Percentiles rank a stretch among this genome's conserved stretches.
Conservation (phyloP, 2,329 filamentous ascomycete species). For the Arthrobotrys iridis region DNA sequence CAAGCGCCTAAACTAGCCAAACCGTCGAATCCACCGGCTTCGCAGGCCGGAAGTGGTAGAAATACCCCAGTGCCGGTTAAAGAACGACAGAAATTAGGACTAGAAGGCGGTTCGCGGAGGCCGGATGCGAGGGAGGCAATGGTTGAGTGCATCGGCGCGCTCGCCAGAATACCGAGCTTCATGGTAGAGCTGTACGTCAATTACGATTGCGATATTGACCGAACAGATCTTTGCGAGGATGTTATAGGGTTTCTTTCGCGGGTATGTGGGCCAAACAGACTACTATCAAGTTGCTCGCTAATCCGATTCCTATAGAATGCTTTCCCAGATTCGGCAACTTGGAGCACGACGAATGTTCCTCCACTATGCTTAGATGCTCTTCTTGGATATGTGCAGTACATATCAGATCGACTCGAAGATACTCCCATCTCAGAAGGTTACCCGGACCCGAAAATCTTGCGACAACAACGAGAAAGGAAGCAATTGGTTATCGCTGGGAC, state of each 20-base stretch:
- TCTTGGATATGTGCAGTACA: conserved; percentile 88
- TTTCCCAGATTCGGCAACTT: conserved; percentile 94
- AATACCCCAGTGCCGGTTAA: conserved; percentile 90
- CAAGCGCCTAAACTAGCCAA: conserved; percentile 89
- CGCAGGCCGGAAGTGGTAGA: conserved; percentile 77
- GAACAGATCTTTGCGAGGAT: conserved; percentile 91
- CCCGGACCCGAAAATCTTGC: conserved; percentile 72
- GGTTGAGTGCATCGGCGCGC: conserved; percentile 93
- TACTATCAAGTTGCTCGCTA: conserved; percentile 20
- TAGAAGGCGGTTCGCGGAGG: conserved; percentile 90
- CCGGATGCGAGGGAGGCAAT: conserved; percentile 97
- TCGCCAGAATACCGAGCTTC: conserved; percentile 91
- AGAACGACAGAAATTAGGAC: conserved; percentile 88
- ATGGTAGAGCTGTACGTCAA: conserved; percentile 97
- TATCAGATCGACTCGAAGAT: conserved; percentile 84
- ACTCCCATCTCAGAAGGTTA: conserved; percentile 72
- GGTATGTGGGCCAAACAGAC: conserved; percentile 18
- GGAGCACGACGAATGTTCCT: conserved; percentile 98
- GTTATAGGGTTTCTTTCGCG: conserved; percentile 91
- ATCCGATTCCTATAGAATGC: conserved; percentile 69
- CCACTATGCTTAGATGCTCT: conserved; percentile 92
- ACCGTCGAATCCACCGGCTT: conserved; percentile 64
- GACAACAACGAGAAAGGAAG: conserved; percentile 80
- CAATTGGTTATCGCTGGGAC: conserved; percentile 88
- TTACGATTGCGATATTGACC: conserved; percentile 94